Conservation (phyloP, 257 asterid species). For the Petunia secreta region DNA sequence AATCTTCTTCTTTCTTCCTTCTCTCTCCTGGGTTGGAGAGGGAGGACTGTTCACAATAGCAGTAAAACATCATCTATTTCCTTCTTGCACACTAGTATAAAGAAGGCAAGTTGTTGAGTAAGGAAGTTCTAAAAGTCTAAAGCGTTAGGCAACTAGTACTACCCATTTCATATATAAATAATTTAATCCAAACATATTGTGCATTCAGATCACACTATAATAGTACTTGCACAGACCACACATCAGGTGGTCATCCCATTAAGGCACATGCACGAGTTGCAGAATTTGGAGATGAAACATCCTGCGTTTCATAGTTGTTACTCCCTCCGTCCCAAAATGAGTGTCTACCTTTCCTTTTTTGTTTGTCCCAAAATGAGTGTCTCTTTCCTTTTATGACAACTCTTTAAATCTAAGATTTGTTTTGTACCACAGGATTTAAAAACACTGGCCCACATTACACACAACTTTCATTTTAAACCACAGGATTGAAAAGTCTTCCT, state of each 20-base stretch:
- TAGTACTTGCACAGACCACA: neutral
- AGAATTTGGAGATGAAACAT: neutral
- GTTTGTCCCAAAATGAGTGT: too few species aligned
- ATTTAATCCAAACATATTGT: neutral
- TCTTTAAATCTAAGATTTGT: too few species aligned
- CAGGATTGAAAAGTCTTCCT: too few species aligned
- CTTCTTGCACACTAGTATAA: neutral
- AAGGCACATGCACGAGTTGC: neutral
- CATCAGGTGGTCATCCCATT: neutral
- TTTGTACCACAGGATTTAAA: too few species aligned
- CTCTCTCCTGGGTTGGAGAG: constrained; percentile 1
- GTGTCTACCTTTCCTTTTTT: too few species aligned
- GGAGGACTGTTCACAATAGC: neutral
- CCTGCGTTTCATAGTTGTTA: neutral
- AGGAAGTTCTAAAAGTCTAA: neutral
- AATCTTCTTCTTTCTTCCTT: neutral
- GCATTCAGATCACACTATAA: neutral
- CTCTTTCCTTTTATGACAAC: too few species aligned
- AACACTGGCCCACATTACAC: too few species aligned
- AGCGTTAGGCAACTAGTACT: neutral
- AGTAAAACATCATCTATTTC: neutral
- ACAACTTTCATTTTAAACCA: too few species aligned
- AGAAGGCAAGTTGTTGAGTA: neutral
- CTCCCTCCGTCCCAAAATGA: too few species aligned
- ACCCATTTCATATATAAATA: neutral